A percentile compares a stretch with the other conserved stretches of the same genome.
phyloP scores from a whole-genome alignment of 306 rosid genomes.

The Cicer judaicum region DNA sequence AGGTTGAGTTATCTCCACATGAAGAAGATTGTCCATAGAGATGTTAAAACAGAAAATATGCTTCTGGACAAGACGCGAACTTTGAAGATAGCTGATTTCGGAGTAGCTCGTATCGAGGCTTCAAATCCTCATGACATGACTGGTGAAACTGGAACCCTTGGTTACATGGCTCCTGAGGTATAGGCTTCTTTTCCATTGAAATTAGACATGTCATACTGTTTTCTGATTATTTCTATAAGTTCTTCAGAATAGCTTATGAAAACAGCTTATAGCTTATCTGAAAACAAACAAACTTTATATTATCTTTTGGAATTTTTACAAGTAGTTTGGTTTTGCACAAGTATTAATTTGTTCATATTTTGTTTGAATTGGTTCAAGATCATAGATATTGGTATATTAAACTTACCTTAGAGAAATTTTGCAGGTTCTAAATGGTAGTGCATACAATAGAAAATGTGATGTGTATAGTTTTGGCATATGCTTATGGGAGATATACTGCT shows the following conservation, averaged over 20 bases:
- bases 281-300: too few species aligned
- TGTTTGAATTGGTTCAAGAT: slow-evolving; percentile 40
- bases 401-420: slow-evolving; percentile 46
- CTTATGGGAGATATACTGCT: slow-evolving; percentile 98
- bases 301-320: too few species aligned
- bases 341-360: slow-evolving; percentile 20
- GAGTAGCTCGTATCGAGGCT: slow-evolving; percentile 99
- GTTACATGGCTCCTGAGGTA: slow-evolving; percentile 99
- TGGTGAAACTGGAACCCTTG: slow-evolving; percentile 96
- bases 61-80: slow-evolving; percentile 93
- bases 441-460: slow-evolving; percentile 94
- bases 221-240: too few species aligned
- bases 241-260: too few species aligned
- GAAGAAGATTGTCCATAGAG: slow-evolving; percentile 92
- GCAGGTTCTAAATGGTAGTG: slow-evolving; percentile 95
- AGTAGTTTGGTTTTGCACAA: slow-evolving; percentile 35
- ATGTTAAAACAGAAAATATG: slow-evolving; percentile 98
- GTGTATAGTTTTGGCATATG: slow-evolving; percentile 96
- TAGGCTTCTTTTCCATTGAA: slow-evolving; percentile 35
- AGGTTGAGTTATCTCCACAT: slow-evolving; percentile 96
- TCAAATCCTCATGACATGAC: slow-evolving; percentile 99
- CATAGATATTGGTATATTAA: slow-evolving; percentile 34
- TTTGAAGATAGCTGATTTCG: slow-evolving; percentile 92
- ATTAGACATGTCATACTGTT: neutral
- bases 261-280: too few species aligned